A percentile compares a stretch with the other conserved stretches of the same genome.
Evolutionary conservation across 345 rosid species (phyloP).

Genomic region (Gossypioides kirkii): DNA sequence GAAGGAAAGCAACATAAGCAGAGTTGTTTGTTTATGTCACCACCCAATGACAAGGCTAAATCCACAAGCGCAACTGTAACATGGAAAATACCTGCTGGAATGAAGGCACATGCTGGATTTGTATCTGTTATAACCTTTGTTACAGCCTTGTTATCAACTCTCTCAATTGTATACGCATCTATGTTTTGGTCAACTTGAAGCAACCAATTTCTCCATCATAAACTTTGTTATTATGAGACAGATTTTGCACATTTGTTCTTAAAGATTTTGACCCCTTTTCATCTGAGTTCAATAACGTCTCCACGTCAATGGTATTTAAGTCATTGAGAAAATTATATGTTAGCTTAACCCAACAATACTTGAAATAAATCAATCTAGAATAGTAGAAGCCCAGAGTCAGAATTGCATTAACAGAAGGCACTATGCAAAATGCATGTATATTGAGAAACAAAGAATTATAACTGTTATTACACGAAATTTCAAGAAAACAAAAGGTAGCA

Average conservation of each 20-base stretch:
- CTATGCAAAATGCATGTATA: background rate
- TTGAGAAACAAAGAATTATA: conserved; percentile 21
- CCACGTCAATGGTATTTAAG: background rate
- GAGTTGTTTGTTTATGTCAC: conserved; percentile 38
- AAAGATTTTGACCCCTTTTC: background rate
- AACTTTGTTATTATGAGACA: background rate
- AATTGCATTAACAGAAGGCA: background rate
- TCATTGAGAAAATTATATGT: background rate
- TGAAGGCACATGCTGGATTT: conserved; percentile 35
- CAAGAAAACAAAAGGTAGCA: background rate
- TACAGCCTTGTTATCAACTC: background rate
- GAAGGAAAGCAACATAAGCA: conserved; percentile 19
- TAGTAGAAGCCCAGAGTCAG: too few species aligned
- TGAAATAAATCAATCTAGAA: background rate
- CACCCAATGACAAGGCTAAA: conserved; percentile 18
- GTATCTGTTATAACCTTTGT: conserved; percentile 55
- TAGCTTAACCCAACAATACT: too few species aligned
- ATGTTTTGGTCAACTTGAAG: background rate
- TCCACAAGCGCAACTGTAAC: conserved; percentile 20
- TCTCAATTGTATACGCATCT: conserved; percentile 5
- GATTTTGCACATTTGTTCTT: background rate
- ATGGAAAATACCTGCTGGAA: conserved; percentile 71
- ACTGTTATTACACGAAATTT: conserved; percentile 1
- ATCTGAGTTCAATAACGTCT: background rate
- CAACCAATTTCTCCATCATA: background rate